Evolutionary conservation across 2,329 filamentous ascomycete genomes (phyloP), one percentile per base, ranked within the genome.

Genomic region (Cucurbitaria berberidis): DNA sequence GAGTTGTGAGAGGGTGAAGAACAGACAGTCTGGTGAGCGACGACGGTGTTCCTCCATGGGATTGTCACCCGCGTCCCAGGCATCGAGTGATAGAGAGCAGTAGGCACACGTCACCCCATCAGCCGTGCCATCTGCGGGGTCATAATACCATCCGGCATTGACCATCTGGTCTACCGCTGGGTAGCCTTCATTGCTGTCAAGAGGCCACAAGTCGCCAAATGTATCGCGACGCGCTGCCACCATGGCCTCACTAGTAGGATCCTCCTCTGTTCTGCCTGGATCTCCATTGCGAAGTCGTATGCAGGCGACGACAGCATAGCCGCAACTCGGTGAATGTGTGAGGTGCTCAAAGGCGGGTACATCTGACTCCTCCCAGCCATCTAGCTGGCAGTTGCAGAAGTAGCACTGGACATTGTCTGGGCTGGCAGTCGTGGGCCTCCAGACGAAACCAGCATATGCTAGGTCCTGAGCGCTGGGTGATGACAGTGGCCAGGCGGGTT

Each of bases 101-200:
- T 98, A 97, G 24, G 90, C 84, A 72, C 95, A 99, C 10, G 89
- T 95, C 9, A 91, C 90, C 78, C 93, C 90, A 74, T 99, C 95
- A 60, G 95, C 88, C 11, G 87, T 91, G 38, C 93, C 91, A 38
- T 85, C 78, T 5, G 86, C 90, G 0, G 95, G 93, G 21, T 92
- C 96, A 76, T 93, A 97, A 70, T 89, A 92, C 93, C 93, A 99
- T 10, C 95, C 95, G 24, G 91, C 90, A 61, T 93, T 90, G 29
- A 91, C 91, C 79, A 98, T 87, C 87, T 95, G 57, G 63, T 95
- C 89, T 0, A 68, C 59, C 11, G 56, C 57, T 9, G 72, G 72
- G 32, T 64, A 73, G 13, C 62, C 63, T 24, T 57, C 66, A 9
- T 43, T 56, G 21, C 49, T 51, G 41, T 99, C 93, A 66, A 99